These are phyloP conservation scores for Trypanosoma avium DNA, from an alignment of 208 protist species.

Conservation along the genomic window DNA sequence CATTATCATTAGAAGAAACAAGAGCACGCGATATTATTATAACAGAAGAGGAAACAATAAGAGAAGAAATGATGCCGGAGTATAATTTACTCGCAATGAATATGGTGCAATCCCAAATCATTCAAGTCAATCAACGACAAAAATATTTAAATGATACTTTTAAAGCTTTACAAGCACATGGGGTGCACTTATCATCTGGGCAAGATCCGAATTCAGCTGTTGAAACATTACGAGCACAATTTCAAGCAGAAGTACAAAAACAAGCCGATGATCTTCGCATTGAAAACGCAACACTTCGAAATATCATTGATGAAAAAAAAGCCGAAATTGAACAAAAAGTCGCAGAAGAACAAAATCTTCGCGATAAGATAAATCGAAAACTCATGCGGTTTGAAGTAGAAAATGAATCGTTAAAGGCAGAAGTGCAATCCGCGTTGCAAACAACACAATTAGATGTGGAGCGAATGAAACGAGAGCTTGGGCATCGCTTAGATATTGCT, in stretches of 20 bases:
- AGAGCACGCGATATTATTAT: slow-evolving; percentile 36
- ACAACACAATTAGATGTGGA: slow-evolving; percentile 57
- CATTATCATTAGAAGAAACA: slow-evolving; percentile 37
- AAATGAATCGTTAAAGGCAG: slow-evolving; percentile 53
- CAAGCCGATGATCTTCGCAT: slow-evolving; percentile 44
- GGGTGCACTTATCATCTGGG: slow-evolving; percentile 26
- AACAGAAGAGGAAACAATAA: slow-evolving; percentile 53
- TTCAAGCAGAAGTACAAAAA: slow-evolving; percentile 47
- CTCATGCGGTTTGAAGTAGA: slow-evolving; percentile 60
- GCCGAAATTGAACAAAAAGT: slow-evolving; percentile 58
- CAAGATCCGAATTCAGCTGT: slow-evolving; percentile 39
- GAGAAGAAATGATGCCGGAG: slow-evolving; percentile 43
- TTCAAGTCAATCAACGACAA: slow-evolving; percentile 66
- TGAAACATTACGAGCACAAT: slow-evolving; percentile 37
- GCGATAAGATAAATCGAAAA: slow-evolving; percentile 51
- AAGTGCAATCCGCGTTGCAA: slow-evolving; percentile 58
- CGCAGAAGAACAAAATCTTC: slow-evolving; percentile 58
- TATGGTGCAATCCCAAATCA: slow-evolving; percentile 56
- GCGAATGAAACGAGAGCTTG: slow-evolving; percentile 74
- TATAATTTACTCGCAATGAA: slow-evolving; percentile 79
- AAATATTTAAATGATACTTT: slow-evolving; percentile 59
- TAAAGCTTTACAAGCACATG: slow-evolving; percentile 38
- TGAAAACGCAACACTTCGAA: slow-evolving; percentile 50
- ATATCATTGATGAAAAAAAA: slow-evolving; percentile 52
- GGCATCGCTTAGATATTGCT: slow-evolving; percentile 66